Base-by-base conservation (phyloP, 2,329 filamentous ascomycete species). In the Diatrype stigma region DNA sequence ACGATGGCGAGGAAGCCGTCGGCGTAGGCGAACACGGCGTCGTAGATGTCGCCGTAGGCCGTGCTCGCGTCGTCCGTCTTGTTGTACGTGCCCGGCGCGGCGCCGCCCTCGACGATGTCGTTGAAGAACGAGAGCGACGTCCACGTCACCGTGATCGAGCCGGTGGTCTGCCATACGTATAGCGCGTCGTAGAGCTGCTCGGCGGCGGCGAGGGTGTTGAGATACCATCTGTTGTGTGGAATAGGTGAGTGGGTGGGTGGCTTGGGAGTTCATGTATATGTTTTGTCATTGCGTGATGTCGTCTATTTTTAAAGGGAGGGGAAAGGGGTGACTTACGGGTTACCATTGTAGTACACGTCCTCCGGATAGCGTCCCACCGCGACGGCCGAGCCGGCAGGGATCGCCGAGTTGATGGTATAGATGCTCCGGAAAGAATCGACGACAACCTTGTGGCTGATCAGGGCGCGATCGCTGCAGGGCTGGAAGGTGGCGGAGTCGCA, bases 141-240 rank as follows among this genome's bases (percentile, higher is more conserved):
- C 0, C 74, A 70, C 5, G 82, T 86, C 45, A 93, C 79, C 1
- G 77, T 79, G 60, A 95, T 77, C 6, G 76, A 84, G 1, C 82
- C 84, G 23, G 76, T 67, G 34, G 73, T 69, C 55, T 85, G 76
- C 87, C 87, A 93, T 46, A 86, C 82, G 57, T 86, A 85, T 1
- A 91, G 62, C 1, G 89, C 86, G 60, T 88, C 85, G 65, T 91
- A 93, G 2, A 95, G 78, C 63, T 89, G 85, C 68, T 94, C 89
- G 3, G 89, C 90, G 0, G 87, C 87, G 2, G 87, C 88, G 28
- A 90, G 75, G 1, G 87, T 93, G 60, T 80, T 80, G 12, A 93
- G 76, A 60, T 90, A 89, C 89, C 89, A 94, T n/a, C 63, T 65
- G 22, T 42, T 34, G 14, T 34, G 7, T 14, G 14, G 14, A 7